Evolutionary conservation across 1,284 basidiomycete species (phyloP).

Genomic region (Apiotrichum laibachii): DNA sequence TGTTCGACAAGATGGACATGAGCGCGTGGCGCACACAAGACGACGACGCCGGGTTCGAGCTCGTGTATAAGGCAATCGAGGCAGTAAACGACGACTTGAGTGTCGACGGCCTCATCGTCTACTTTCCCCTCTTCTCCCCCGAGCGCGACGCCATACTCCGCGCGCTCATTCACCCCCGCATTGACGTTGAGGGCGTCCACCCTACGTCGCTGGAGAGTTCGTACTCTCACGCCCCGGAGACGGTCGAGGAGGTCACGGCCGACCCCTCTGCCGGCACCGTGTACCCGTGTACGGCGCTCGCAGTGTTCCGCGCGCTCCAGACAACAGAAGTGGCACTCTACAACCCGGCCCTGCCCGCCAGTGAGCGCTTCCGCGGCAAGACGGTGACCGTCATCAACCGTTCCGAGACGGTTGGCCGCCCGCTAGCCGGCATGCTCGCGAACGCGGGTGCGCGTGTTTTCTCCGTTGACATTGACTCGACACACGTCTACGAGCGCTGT

Average conservation of each 20-base stretch:
- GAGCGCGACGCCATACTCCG: conserved; percentile 28
- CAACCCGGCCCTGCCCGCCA: conserved; percentile 3
- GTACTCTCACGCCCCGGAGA: conserved; percentile 7
- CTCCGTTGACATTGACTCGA: conserved; percentile 83
- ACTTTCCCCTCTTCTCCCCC: conserved; percentile 28
- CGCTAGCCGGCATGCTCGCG: conserved; percentile 85
- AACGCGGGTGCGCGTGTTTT: conserved; percentile 96
- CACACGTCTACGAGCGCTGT: conserved; percentile 5
- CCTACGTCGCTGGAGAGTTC: conserved; percentile 14
- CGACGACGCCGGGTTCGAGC: conserved; percentile 9
- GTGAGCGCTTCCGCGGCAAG: conserved; percentile 51
- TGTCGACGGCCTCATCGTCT: conserved; percentile 32
- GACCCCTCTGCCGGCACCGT: conserved; percentile 10
- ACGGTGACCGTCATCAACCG: conserved; percentile 93
- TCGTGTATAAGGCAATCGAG: conserved; percentile 16
- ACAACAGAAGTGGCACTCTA: conserved; percentile 14
- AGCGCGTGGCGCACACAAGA: not conserved
- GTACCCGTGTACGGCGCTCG: conserved; percentile 35
- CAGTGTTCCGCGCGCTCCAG: conserved; percentile 30
- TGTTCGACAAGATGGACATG: conserved; percentile 20
- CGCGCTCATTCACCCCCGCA: conserved; percentile 25
- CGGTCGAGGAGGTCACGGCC: conserved; percentile 12
- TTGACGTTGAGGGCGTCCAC: conserved; percentile 36
- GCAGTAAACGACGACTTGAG: conserved; percentile 22
- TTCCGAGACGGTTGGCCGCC: conserved; percentile 95